Evolutionary conservation across 352 stramenopile species (phyloP).

Genomic region (Pythium apleroticum): DNA sequence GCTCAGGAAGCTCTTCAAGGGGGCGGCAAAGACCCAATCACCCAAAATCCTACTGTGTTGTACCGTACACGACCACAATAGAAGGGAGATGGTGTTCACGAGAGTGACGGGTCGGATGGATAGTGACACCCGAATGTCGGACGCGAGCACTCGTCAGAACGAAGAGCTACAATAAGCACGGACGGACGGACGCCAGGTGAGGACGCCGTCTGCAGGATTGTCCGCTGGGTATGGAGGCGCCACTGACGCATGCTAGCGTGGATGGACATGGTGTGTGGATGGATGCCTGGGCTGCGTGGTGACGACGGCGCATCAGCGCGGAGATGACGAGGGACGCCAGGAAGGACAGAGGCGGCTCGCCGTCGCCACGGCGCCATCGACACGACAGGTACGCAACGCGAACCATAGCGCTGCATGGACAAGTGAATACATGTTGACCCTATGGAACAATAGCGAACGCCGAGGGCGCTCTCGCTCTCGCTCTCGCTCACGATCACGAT

Average conservation of each 20-base stretch:
- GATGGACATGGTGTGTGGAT: neutral
- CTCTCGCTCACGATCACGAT: no score
- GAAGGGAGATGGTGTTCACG: neutral
- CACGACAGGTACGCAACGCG: neutral
- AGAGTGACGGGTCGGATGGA: neutral
- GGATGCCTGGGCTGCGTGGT: neutral
- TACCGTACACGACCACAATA: neutral
- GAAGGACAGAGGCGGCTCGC: neutral
- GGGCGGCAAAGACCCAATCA: conserved; percentile 4
- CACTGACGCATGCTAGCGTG: conserved; percentile 1
- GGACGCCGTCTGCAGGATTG: neutral
- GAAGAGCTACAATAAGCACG: neutral
- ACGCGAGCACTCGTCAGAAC: neutral
- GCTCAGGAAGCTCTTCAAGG: conserved; percentile 10
- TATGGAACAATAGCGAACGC: neutral
- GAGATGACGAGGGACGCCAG: neutral
- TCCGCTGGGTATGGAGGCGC: neutral
- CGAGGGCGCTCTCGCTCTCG: conserved; percentile 7
- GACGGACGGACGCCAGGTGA: neutral
- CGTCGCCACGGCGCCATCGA: neutral
- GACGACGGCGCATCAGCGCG: neutral
- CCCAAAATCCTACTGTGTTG: conserved; percentile 1
- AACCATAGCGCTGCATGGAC: neutral
- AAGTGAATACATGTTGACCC: neutral
- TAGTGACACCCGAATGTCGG: neutral